Evolutionary conservation across 495 filamentous ascomycete genomes (phyloP).

Genomic region (Penicillium crystallinum): DNA sequence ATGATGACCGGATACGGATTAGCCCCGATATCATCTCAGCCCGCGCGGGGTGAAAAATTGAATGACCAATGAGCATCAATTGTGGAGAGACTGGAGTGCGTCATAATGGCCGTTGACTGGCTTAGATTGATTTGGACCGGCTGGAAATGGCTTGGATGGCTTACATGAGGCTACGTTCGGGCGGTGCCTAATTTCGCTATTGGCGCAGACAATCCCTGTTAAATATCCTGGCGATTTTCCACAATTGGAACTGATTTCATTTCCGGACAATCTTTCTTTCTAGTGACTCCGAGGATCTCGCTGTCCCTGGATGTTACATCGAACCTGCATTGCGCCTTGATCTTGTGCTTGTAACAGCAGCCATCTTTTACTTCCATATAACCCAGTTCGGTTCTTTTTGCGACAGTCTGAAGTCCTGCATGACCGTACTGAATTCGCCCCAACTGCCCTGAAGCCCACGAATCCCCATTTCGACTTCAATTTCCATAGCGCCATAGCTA

Average conservation of each 20-base stretch:
- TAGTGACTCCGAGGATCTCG: too few species aligned
- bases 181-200: neutral
- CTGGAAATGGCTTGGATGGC: neutral
- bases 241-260: neutral
- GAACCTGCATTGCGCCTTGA: neutral
- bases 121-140: neutral
- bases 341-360: neutral
- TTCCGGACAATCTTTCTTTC: neutral
- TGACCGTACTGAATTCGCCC: neutral
- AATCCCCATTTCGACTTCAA: neutral
- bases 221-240: neutral
- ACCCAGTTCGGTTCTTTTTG: neutral
- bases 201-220: neutral
- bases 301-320: neutral
- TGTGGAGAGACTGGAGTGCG: neutral
- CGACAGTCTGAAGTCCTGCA: neutral
- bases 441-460: neutral
- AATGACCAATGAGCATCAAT: neutral
- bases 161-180: neutral
- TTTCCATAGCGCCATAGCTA: neutral
- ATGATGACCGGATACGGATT: neutral
- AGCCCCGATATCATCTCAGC: neutral
- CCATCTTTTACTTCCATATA: neutral
- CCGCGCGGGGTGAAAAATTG: neutral
- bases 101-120: neutral